phyloP scores from a whole-genome alignment of 129 eudicot genomes.

The Pseudognaphalium luteoalbum region DNA sequence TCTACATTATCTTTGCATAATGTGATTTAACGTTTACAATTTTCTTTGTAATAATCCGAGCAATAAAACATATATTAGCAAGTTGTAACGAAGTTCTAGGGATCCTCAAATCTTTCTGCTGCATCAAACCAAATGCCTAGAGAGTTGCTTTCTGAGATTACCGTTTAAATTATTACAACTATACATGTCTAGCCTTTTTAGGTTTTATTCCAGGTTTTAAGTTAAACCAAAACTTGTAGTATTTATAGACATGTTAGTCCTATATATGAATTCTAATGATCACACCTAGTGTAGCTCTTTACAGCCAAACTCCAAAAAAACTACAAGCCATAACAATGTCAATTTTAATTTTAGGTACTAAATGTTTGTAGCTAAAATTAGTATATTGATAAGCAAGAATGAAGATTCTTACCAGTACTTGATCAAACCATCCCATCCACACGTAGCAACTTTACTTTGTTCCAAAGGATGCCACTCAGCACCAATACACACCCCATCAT shows the following conservation, averaged over 20 bases:
- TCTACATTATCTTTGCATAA: background rate
- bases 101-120: background rate
- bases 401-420: slow-evolving; percentile 72
- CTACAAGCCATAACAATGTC: slow-evolving; percentile 1
- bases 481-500: slow-evolving; percentile 89
- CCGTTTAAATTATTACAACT: background rate
- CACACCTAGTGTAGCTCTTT: background rate
- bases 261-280: background rate
- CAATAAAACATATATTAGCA: background rate
- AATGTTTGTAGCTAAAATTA: too few relatives aligned
- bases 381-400: background rate
- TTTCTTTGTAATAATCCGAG: background rate
- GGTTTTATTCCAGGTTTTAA: background rate
- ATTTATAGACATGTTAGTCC: background rate
- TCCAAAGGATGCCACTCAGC: slow-evolving; percentile 98
- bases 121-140: background rate
- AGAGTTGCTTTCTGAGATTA: background rate
- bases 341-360: background rate
- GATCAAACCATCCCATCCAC: slow-evolving; percentile 99
- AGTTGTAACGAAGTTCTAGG: background rate
- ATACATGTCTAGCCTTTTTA: background rate
- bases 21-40: background rate
- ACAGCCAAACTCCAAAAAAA: background rate
- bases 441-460: slow-evolving; percentile 94
- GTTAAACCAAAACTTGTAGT: background rate